Evolutionary conservation across 2,329 filamentous ascomycete species (phyloP), one percentile per base, ranked within the genome.

Genomic region (Trichoderma guizhouense): DNA sequence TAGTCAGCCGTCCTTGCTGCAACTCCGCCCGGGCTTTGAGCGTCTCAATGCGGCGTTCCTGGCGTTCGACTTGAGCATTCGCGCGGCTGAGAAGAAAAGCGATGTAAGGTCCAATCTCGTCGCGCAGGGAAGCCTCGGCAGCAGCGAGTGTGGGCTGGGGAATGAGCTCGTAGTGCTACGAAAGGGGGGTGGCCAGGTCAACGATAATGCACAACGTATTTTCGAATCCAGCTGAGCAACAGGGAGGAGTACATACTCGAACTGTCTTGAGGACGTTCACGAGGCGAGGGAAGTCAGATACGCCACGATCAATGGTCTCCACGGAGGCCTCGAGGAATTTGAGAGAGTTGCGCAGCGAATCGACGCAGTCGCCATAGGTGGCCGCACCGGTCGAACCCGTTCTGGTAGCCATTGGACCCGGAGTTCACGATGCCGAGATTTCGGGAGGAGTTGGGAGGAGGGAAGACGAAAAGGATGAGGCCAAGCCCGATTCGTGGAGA

Each of bases 31-130:
- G 92, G 2, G 94, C 93, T 76, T 95, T 93, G 43, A 97, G 86
- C 1, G 91, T 91, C 78, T 97, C 91, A 80, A 97, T 93, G 75
- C 93, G 92, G 7, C 94, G 90, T 67, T 92, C 92, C 55, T 95
- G 90, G 72, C 93, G 93, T 76, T 95, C 93, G 51, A 97, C 88
- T 78, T 97, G 92, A 74, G 91, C 90, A 75, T 94, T 91, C n/a
- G 94, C 93, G 75, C 94, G 91, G 74, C 90, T 88, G 66, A 98
- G 90, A 2, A 98, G 89, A 72, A 90, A 88, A 34, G 91, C 86
- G 74, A 97, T 92, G 80, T 94, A 94, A 9, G 95, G 95, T n/a
- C 92, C 91, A 76, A 97, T 96, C 79, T 97, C 94, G 77, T 93
- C 92, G 76, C 94, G 91, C 21, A 98, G 89, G 5, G 93, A 91